A percentile compares a stretch with the other conserved stretches of the same genome.
phyloP scores from a whole-genome alignment of 108 stramenopile genomes.

The Asterionellopsis glacialis region DNA sequence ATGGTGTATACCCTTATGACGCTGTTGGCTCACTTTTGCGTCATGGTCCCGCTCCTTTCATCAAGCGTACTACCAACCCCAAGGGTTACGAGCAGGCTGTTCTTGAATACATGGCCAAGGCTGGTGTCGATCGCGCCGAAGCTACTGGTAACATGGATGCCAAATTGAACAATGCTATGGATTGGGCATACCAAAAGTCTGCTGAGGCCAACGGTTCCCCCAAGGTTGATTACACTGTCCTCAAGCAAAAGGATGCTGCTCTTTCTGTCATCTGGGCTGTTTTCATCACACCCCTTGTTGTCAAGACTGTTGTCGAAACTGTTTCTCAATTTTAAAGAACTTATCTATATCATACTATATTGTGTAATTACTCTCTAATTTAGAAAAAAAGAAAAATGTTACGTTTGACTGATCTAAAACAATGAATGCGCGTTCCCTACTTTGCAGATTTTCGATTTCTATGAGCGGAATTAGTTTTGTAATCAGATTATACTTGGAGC shows the following conservation, averaged over 20 bases:
- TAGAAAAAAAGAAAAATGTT: too few relatives aligned
- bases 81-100: constrained; percentile 56
- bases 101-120: constrained; percentile 45
- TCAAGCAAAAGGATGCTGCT: constrained; percentile 37
- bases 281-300: constrained; percentile 29
- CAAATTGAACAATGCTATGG: constrained; percentile 46
- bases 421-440: too few relatives aligned
- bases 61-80: constrained; percentile 34
- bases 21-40: constrained; percentile 48
- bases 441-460: too few relatives aligned
- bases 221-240: constrained; percentile 44
- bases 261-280: constrained; percentile 40
- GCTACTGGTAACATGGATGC: constrained; percentile 60
- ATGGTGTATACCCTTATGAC: constrained; percentile 46
- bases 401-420: too few relatives aligned
- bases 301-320: background rate
- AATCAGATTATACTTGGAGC: too few relatives aligned
- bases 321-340: too few relatives aligned
- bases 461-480: too few relatives aligned
- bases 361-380: too few relatives aligned
- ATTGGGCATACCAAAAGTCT: constrained; percentile 62
- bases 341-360: too few relatives aligned
- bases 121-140: constrained; percentile 26
- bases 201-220: constrained; percentile 45
- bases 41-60: constrained; percentile 45